A percentile compares a stretch with the other conserved stretches of the same genome.
Evolutionary conservation across 768 basidiomycete species (phyloP).

Genomic region (Mycena galopus): DNA sequence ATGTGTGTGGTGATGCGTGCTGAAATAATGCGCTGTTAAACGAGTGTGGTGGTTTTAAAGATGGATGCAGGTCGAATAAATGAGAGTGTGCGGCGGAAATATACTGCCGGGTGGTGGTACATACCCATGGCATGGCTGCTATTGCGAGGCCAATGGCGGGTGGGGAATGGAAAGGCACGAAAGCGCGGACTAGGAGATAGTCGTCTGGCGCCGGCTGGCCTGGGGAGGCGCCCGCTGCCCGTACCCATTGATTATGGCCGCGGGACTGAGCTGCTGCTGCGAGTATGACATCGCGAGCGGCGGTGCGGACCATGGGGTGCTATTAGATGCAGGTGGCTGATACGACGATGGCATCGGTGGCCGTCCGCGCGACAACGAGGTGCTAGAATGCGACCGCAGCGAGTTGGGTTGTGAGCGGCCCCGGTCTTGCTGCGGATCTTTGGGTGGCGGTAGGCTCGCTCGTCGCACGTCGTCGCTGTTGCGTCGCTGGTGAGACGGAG

Average conservation of each 20-base stretch:
- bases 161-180: neutral
- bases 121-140: conserved; percentile 19
- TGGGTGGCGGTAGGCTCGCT: conserved; percentile 24
- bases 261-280: conserved; percentile 34
- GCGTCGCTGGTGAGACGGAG: conserved; percentile 23
- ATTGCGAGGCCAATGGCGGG: conserved; percentile 6
- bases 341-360: conserved; percentile 42
- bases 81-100: conserved; percentile 15
- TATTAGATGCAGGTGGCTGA: conserved; percentile 44
- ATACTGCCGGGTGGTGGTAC: neutral
- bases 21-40: conserved; percentile 28
- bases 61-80: conserved; percentile 16
- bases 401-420: conserved; percentile 16
- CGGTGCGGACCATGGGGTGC: conserved; percentile 61
- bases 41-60: conserved; percentile 10
- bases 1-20: conserved; percentile 15
- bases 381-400: conserved; percentile 29
- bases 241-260: conserved; percentile 25
- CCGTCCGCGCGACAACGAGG: conserved; percentile 40
- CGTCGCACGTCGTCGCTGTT: conserved; percentile 33
- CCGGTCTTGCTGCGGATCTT: conserved; percentile 27
- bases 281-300: conserved; percentile 43
- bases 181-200: conserved; percentile 28
- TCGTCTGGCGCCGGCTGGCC: conserved; percentile 32
- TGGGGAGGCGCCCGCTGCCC: conserved; percentile 1